Evolutionary conservation across 179 eudicot genomes (phyloP).

Genomic region (Patellifolia procumbens): DNA sequence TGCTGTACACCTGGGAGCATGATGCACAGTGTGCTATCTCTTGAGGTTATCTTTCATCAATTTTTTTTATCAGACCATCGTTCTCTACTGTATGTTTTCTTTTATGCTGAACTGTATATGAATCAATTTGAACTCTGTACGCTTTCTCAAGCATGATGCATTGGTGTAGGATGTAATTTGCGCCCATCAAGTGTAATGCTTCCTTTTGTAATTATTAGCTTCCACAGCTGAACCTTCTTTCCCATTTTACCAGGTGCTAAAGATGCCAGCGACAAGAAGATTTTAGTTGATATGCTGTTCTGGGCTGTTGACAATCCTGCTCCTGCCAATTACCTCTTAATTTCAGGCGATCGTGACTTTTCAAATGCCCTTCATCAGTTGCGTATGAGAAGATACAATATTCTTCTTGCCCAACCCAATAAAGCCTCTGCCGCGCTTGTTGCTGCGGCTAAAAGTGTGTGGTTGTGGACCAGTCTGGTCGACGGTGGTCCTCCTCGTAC

Average conservation of each 20-base stretch:
- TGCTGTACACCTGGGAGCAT: too few relatives aligned
- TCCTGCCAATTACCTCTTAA: slow-evolving; percentile 78
- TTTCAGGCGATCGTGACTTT: slow-evolving; percentile 90
- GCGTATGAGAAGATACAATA: slow-evolving; percentile 83
- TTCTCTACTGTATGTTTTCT: too few relatives aligned
- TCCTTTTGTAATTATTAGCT: too few relatives aligned
- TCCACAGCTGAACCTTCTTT: too few relatives aligned
- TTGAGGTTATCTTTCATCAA: too few relatives aligned
- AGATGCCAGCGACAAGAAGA: slow-evolving; percentile 96
- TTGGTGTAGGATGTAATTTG: too few relatives aligned
- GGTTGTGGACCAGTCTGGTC: slow-evolving; percentile 83
- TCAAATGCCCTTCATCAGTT: slow-evolving; percentile 89
- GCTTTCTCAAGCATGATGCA: too few relatives aligned
- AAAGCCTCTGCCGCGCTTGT: slow-evolving; percentile 70
- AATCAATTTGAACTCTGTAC: too few relatives aligned
- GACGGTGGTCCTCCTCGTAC: slow-evolving; percentile 72
- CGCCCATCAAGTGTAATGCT: too few relatives aligned
- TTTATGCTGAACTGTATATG: too few relatives aligned
- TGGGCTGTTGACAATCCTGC: slow-evolving; percentile 96
- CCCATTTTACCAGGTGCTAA: slow-evolving; percentile 57
- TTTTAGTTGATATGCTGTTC: slow-evolving; percentile 85
- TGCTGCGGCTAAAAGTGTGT: slow-evolving; percentile 83
- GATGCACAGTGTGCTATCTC: too few relatives aligned
- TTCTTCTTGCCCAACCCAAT: slow-evolving; percentile 83
- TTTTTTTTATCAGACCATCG: too few relatives aligned